Base-by-base conservation (phyloP, 2,329 filamentous ascomycete species). In the Thelonectria discophora region DNA sequence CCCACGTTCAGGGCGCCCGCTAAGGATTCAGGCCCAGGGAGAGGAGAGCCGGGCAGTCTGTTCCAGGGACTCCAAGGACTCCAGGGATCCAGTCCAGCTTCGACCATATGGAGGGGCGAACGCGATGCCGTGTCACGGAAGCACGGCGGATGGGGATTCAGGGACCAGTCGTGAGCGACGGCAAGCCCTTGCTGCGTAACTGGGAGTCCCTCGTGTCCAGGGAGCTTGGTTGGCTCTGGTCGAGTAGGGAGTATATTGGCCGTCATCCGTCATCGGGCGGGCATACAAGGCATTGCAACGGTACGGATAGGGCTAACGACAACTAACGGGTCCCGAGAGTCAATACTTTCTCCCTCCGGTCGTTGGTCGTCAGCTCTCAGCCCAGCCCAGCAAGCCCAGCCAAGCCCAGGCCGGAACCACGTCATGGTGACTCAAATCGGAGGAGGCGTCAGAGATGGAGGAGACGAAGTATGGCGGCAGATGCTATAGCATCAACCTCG, bases 11-110 rank as follows among this genome's bases (percentile, higher is more conserved):
- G 55, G 62, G 47, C 54, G 55, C 56, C 59, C 58, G 45, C 64
- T 63, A 65, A 50, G 61, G 58, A 60, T 61, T 65, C 56, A 66
- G 56, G 59, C 54, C 63, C 56, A 66, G 56, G 59, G 54, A 63
- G 61, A 62, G 20, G 51, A 46, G 57, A 54, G 54, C 21, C 34
- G 34, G 34, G 34, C 34, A 15, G 34, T 21, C 32, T 50, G 54
- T 32, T 34, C 53, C 54, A 43, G 55, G 54, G 55, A 50, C 46
- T 39, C 46, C 21, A 24, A 6, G 21, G 21, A 24, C 21, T 34
- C 53, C 54, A 45, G 55, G 54, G 55, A 50, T 39, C 47, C 47
- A 57, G 55, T 39, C 47, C 47, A 57, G 55, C 46, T 39, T 21
- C 39, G 21, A 24, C 21, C 21, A 6, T 6, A 57, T 45, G 39